A percentile compares a stretch with the other conserved stretches of the same genome.
Evolutionary conservation across 176 grass and related monocot species (phyloP).

Genomic region (Alopecurus myosuroides): DNA sequence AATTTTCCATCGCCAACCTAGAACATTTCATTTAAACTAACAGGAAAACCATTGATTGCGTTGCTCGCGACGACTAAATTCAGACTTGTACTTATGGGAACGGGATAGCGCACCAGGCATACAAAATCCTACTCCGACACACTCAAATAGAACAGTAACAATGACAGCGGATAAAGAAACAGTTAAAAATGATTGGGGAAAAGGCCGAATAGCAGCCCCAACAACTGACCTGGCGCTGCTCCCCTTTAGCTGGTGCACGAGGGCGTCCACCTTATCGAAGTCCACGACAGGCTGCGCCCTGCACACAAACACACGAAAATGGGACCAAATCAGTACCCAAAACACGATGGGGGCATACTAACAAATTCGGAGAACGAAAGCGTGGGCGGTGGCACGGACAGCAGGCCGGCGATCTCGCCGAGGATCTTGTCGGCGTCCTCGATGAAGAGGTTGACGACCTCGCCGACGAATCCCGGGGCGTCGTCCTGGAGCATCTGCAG

Average conservation of each 20-base stretch:
- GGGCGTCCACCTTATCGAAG: conserved; percentile 68
- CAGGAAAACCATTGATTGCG: neutral
- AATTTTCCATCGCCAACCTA: accelerated
- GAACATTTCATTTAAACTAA: neutral
- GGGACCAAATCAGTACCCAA: neutral
- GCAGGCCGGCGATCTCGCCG: conserved; percentile 32
- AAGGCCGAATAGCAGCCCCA: no score
- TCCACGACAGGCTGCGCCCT: conserved; percentile 65
- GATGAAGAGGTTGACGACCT: conserved; percentile 75
- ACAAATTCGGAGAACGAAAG: neutral
- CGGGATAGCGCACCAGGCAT: no score
- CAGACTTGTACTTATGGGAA: neutral
- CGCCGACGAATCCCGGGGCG: conserved; percentile 64
- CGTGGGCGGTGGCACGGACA: conserved; percentile 24
- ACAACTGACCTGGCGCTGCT: conserved; percentile 84
- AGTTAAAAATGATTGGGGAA: neutral
- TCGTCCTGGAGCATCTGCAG: conserved; percentile 85
- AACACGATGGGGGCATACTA: no score
- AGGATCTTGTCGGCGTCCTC: conserved; percentile 70
- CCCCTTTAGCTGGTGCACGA: conserved; percentile 84
- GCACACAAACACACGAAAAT: neutral
- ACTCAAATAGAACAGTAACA: no score
- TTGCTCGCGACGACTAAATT: neutral
- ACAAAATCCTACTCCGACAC: neutral
- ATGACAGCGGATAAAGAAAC: neutral